A percentile compares a stretch with the other conserved stretches of the same genome.
Conservation (phyloP, 1,284 basidiomycete species). For the Coniferiporia sulphurascens region DNA sequence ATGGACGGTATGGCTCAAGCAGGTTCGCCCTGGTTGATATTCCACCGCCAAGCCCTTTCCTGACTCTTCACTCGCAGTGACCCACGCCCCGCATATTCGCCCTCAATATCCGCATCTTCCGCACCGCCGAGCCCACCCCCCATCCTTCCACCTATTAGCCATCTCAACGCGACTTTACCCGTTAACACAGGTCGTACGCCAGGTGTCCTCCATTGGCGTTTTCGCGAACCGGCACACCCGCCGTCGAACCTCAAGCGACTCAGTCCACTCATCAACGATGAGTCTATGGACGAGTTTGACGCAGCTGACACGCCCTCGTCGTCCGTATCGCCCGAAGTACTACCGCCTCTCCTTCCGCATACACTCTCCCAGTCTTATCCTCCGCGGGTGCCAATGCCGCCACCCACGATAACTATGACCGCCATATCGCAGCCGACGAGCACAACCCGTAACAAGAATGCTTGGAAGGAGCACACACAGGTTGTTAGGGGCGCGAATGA, state of each 20-base stretch:
- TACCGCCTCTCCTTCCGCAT: conserved; percentile 8
- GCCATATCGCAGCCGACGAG: conserved; percentile 26
- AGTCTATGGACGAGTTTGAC: conserved; percentile 6
- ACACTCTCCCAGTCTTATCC: conserved; percentile 6
- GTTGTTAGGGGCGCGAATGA: conserved; percentile 6
- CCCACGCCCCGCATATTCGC: conserved; percentile 1
- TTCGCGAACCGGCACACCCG: neutral
- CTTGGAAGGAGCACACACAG: conserved; percentile 16
- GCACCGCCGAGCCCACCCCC: conserved; percentile 11
- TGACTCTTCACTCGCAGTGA: neutral
- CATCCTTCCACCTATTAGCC: conserved; percentile 10
- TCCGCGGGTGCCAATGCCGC: neutral
- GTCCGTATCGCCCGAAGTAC: neutral
- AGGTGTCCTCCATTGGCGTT: conserved; percentile 6
- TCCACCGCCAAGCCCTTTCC: neutral
- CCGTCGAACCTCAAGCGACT: neutral
- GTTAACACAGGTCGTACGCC: conserved; percentile 2
- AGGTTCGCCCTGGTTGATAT: neutral
- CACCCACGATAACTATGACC: conserved; percentile 20
- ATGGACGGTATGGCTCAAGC: neutral
- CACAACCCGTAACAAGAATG: conserved; percentile 18
- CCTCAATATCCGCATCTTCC: conserved; percentile 8
- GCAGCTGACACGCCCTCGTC: neutral
- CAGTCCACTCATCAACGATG: neutral
- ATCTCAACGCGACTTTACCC: conserved; percentile 7